phyloP scores from a whole-genome alignment of 2,329 filamentous ascomycete species.

The Bipolaris bicolor region DNA sequence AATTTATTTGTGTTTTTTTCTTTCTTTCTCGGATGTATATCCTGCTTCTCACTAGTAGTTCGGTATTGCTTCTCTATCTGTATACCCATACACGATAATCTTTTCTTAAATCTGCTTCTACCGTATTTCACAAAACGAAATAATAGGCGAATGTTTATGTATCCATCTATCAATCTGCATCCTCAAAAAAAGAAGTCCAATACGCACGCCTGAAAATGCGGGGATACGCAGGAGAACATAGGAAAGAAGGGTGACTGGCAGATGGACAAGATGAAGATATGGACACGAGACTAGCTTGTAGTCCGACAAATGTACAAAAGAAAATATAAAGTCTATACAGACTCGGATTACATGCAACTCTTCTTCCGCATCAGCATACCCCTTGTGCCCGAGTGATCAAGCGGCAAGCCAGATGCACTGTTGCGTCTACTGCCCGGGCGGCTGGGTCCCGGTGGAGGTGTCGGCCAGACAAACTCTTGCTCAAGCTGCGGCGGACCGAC shows the following conservation, averaged over 20 bases:
- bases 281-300: background rate
- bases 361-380: slow-evolving; percentile 41
- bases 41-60: no score
- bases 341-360: slow-evolving; percentile 9
- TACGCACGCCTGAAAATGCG: background rate
- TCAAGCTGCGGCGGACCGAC: slow-evolving; percentile 11
- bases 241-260: background rate
- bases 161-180: no score
- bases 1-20: background rate
- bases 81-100: no score
- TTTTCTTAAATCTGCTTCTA: no score
- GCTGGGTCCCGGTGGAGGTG: slow-evolving; percentile 10
- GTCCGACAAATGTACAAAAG: slow-evolving; percentile 3
- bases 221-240: background rate
- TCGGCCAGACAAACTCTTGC: background rate
- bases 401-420: slow-evolving; percentile 22
- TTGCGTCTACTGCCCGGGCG: slow-evolving; percentile 26
- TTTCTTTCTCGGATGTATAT: background rate
- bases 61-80: no score
- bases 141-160: no score
- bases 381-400: slow-evolving; percentile 42
- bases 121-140: no score
- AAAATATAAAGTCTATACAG: background rate
- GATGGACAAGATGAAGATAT: background rate
- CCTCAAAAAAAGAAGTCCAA: no score